A percentile compares a stretch with the other conserved stretches of the same genome.
Evolutionary conservation across 345 rosid genomes (phyloP).

Genomic region (Angophora floribunda): DNA sequence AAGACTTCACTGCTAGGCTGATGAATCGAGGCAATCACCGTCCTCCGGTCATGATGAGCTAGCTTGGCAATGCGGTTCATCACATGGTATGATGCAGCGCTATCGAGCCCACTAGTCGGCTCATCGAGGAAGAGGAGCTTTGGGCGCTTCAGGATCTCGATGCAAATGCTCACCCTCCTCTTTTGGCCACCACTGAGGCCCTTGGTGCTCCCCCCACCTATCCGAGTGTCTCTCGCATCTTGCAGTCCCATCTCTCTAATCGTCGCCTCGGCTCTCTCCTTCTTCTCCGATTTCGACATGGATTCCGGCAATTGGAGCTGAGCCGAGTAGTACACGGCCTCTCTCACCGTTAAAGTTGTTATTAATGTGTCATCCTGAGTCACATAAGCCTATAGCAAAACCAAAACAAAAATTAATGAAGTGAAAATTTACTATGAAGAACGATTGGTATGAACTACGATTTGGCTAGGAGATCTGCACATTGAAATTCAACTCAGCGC

Average conservation of each 20-base stretch:
- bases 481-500: background rate
- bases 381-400: slow-evolving; percentile 1
- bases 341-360: background rate
- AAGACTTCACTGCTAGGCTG: slow-evolving; percentile 43
- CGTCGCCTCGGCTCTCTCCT: slow-evolving; percentile 32
- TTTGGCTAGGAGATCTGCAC: background rate
- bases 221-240: slow-evolving; percentile 29
- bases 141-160: slow-evolving; percentile 37
- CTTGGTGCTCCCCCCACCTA: slow-evolving; percentile 34
- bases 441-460: background rate
- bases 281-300: slow-evolving; percentile 29
- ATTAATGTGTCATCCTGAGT: background rate
- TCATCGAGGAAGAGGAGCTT: slow-evolving; percentile 41
- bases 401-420: background rate
- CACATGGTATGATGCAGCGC: slow-evolving; percentile 46
- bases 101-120: slow-evolving; percentile 46
- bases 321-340: slow-evolving; percentile 44
- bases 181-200: slow-evolving; percentile 55
- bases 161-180: slow-evolving; percentile 48
- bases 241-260: slow-evolving; percentile 47
- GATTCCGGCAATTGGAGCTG: slow-evolving; percentile 41
- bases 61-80: slow-evolving; percentile 28
- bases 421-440: background rate
- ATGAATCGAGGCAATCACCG: slow-evolving; percentile 38
- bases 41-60: slow-evolving; percentile 14